phyloP scores from a whole-genome alignment of 106 monocot genomes.

The Dendrobium chrysotoxum region DNA sequence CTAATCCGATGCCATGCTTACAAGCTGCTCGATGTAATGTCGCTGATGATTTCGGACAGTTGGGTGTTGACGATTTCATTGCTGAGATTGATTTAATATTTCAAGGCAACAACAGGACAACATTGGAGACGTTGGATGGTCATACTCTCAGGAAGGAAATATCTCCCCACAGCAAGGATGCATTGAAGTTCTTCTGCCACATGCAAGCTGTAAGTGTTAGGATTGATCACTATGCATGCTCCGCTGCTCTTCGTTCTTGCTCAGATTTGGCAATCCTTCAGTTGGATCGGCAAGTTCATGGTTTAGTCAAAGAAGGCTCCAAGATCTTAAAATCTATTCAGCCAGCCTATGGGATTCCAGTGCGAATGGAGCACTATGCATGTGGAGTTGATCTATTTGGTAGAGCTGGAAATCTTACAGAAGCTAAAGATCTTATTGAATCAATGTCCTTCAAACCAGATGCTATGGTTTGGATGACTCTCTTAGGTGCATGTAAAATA shows the following conservation, averaged over 20 bases:
- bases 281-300: conserved; percentile 62
- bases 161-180: conserved; percentile 47
- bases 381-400: conserved; percentile 84
- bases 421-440: conserved; percentile 40
- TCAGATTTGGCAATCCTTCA: conserved; percentile 67
- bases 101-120: too few relatives aligned
- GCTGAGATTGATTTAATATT: too few relatives aligned
- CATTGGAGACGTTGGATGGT: too few relatives aligned
- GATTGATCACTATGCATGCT: conserved; percentile 62
- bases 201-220: conserved; percentile 30
- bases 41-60: too few relatives aligned
- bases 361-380: conserved; percentile 86
- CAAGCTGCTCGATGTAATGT: too few relatives aligned
- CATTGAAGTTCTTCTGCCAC: conserved; percentile 52
- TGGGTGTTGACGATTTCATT: too few relatives aligned
- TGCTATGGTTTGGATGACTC: conserved; percentile 64
- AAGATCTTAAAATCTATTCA: conserved; percentile 41
- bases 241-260: conserved; percentile 55
- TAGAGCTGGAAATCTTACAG: conserved; percentile 52
- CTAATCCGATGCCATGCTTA: too few relatives aligned
- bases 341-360: conserved; percentile 31
- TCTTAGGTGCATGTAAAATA: conserved; percentile 64
- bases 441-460: conserved; percentile 77
- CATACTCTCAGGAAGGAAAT: too few relatives aligned
- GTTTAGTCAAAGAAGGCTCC: conserved; percentile 53